phyloP scores from a whole-genome alignment of 768 basidiomycete genomes.

The Suillus variegatus region DNA sequence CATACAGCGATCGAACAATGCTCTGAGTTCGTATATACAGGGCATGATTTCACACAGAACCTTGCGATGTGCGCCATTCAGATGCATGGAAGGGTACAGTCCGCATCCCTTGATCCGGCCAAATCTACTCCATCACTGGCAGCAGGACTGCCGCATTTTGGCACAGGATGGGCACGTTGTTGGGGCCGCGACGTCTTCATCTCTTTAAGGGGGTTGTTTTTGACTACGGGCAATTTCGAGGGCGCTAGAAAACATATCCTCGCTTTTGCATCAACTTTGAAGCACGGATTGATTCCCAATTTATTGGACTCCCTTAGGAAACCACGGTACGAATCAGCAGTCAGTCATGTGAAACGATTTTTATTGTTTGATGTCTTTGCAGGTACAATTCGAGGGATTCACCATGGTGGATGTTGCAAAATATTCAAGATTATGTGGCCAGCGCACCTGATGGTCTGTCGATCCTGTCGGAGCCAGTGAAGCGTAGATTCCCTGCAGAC shows the following conservation, averaged over 20 bases:
- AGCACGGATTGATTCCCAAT: conserved; percentile 97
- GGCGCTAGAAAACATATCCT: conserved; percentile 90
- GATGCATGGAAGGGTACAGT: conserved; percentile 89
- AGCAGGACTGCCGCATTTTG: conserved; percentile 94
- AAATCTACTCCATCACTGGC: conserved; percentile 80
- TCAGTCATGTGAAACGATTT: not conserved
- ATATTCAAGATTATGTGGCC: conserved; percentile 90
- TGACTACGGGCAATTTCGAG: conserved; percentile 87
- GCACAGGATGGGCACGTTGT: conserved; percentile 90
- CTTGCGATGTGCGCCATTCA: conserved; percentile 84
- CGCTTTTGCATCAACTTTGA: conserved; percentile 89
- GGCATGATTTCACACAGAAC: conserved; percentile 88
- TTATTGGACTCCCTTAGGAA: conserved; percentile 85
- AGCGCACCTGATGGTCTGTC: conserved; percentile 83
- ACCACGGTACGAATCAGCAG: conserved; percentile 59
- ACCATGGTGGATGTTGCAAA: conserved; percentile 99
- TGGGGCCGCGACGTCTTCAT: conserved; percentile 98
- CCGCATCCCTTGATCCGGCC: conserved; percentile 83
- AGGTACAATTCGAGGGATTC: conserved; percentile 97
- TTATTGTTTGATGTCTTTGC: conserved; percentile 1
- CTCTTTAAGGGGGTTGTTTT: conserved; percentile 88
- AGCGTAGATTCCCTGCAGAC: conserved; percentile 92
- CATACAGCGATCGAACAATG: conserved; percentile 81
- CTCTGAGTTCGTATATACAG: conserved; percentile 82
- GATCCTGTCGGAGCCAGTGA: conserved; percentile 79